phyloP scores from a whole-genome alignment of 345 rosid genomes.

The Euclidium syriacum region DNA sequence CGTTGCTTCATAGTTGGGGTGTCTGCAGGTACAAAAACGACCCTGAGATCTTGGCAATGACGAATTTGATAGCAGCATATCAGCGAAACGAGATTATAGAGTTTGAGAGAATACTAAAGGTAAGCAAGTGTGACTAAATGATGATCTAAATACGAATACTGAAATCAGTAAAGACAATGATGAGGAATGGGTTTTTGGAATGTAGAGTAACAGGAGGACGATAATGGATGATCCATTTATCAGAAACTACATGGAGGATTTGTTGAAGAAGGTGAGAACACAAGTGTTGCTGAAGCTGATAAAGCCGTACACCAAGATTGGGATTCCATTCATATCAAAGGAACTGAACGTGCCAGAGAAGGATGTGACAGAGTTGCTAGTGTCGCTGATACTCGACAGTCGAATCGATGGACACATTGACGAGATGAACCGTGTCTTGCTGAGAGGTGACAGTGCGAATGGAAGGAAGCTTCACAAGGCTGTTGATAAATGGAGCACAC shows the following conservation, averaged over 20 bases:
- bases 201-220: constrained; percentile 84
- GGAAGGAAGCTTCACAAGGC: constrained; percentile 92
- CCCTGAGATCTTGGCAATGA: constrained; percentile 99
- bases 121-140: too few species aligned
- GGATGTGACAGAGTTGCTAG: constrained; percentile 88
- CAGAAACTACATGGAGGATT: constrained; percentile 93
- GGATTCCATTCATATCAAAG: constrained; percentile 89
- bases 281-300: constrained; percentile 97
- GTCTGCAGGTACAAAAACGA: constrained; percentile 85
- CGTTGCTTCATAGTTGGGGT: constrained; percentile 1
- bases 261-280: constrained; percentile 94
- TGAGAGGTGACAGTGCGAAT: constrained; percentile 91
- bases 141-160: too few species aligned
- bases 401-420: constrained; percentile 96
- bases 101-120: constrained; percentile 98
- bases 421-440: constrained; percentile 84
- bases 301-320: constrained; percentile 90
- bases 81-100: constrained; percentile 95
- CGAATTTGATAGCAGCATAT: constrained; percentile 93
- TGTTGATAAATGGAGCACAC: constrained; percentile 93
- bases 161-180: not conserved
- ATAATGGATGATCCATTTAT: constrained; percentile 99
- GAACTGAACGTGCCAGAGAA: constrained; percentile 94
- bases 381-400: constrained; percentile 83
- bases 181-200: not conserved